Conservation (phyloP, 2,329 filamentous ascomycete species). For the Colletotrichum caudatum region DNA sequence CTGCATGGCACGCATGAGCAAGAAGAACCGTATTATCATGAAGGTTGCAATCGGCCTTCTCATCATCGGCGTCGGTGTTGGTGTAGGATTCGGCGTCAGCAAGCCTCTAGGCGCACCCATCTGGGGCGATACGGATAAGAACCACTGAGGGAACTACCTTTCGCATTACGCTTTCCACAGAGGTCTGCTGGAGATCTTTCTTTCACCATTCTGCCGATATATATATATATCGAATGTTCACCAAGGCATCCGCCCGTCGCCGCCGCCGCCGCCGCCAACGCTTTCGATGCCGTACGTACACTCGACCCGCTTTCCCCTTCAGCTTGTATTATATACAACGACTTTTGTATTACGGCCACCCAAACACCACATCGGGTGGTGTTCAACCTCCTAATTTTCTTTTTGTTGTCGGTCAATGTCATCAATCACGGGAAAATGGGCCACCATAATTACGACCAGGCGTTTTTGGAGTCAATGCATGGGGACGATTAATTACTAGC, state of each 20-base stretch:
- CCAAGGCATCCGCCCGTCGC: background rate
- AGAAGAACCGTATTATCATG: constrained; percentile 64
- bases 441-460: constrained; percentile 38
- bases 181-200: background rate
- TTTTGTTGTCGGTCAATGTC: constrained; percentile 17
- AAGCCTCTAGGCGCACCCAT: constrained; percentile 70
- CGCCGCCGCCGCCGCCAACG: background rate
- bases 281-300: constrained; percentile 15
- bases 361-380: constrained; percentile 23
- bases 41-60: constrained; percentile 67
- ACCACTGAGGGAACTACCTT: background rate
- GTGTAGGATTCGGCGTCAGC: constrained; percentile 70
- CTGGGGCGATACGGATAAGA: constrained; percentile 55
- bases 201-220: constrained; percentile 1
- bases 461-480: constrained; percentile 41
- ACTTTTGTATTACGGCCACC: constrained; percentile 19
- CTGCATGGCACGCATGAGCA: constrained; percentile 65
- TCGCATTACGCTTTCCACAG: background rate
- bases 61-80: constrained; percentile 66
- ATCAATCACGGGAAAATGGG: constrained; percentile 23
- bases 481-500: constrained; percentile 30
- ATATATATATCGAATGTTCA: constrained; percentile 13
- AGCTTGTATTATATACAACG: constrained; percentile 39
- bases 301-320: constrained; percentile 32
- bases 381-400: constrained; percentile 2